Evolutionary conservation across 2,329 filamentous ascomycete species (phyloP).

Genomic region (Lithohypha guttulata): DNA sequence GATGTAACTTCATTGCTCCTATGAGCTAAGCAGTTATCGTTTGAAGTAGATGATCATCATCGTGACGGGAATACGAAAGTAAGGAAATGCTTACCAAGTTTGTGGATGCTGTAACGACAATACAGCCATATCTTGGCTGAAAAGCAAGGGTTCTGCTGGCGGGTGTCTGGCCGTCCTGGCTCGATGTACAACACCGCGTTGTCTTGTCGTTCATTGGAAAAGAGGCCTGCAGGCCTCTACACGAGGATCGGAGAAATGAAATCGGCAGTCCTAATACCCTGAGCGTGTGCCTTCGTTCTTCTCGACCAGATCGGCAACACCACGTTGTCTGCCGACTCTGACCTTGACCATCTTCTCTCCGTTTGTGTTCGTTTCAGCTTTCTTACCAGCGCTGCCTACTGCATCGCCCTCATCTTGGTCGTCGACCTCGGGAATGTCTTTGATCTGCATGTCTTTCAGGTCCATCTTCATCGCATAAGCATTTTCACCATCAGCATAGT

Average conservation of each 20-base stretch:
- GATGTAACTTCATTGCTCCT: constrained; percentile 8
- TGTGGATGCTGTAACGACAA: background rate
- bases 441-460: constrained; percentile 43
- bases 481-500: constrained; percentile 97
- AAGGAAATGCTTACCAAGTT: background rate
- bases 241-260: background rate
- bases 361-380: constrained; percentile 46
- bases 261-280: background rate
- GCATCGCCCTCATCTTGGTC: constrained; percentile 57
- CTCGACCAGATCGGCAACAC: constrained; percentile 55
- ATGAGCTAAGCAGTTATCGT: constrained; percentile 11
- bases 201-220: background rate
- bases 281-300: constrained; percentile 31
- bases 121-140: too few relatives aligned
- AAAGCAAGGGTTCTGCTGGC: background rate
- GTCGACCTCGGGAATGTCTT: constrained; percentile 35
- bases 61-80: background rate
- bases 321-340: constrained; percentile 68
- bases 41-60: constrained; percentile 9
- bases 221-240: background rate
- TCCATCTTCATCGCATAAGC: constrained; percentile 91
- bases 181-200: background rate
- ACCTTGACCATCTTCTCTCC: constrained; percentile 64
- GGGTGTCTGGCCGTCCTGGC: background rate
- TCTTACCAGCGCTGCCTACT: constrained; percentile 52